Evolutionary conservation across 2,329 filamentous ascomycete species (phyloP).

Genomic region (Ascochyta rabiei): DNA sequence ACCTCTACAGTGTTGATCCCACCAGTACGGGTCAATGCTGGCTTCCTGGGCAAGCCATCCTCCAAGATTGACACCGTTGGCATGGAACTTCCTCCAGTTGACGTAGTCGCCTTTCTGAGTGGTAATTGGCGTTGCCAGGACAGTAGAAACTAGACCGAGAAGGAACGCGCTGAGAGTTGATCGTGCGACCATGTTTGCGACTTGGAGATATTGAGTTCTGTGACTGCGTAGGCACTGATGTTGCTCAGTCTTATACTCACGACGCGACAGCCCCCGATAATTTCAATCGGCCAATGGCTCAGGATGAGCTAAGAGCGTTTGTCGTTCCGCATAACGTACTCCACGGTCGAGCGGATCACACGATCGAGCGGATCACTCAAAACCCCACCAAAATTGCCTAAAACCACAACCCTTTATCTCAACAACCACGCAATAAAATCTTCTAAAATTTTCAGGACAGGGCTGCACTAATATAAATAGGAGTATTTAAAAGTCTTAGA

Average conservation of each 20-base stretch:
- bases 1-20: slow-evolving; percentile 24
- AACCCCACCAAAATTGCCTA: too few relatives aligned
- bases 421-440: too few relatives aligned
- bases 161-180: not conserved
- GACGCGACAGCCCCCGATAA: not conserved
- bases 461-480: too few relatives aligned
- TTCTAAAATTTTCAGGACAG: too few relatives aligned
- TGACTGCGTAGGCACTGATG: not conserved
- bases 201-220: not conserved
- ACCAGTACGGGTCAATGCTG: slow-evolving; percentile 36
- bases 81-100: slow-evolving; percentile 26
- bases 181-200: not conserved
- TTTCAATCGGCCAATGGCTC: not conserved
- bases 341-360: too few relatives aligned
- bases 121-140: slow-evolving; percentile 1
- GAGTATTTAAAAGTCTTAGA: too few relatives aligned
- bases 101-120: slow-evolving; percentile 11
- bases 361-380: too few relatives aligned
- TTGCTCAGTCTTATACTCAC: slow-evolving; percentile 1
- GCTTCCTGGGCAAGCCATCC: slow-evolving; percentile 45
- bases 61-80: slow-evolving; percentile 36
- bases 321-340: not conserved
- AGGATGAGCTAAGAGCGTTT: not conserved
- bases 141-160: not conserved
- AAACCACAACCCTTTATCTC: too few relatives aligned